These are phyloP conservation scores for Melampsora americana DNA, from an alignment of 1,284 basidiomycete genomes.

Conservation along the genomic window DNA sequence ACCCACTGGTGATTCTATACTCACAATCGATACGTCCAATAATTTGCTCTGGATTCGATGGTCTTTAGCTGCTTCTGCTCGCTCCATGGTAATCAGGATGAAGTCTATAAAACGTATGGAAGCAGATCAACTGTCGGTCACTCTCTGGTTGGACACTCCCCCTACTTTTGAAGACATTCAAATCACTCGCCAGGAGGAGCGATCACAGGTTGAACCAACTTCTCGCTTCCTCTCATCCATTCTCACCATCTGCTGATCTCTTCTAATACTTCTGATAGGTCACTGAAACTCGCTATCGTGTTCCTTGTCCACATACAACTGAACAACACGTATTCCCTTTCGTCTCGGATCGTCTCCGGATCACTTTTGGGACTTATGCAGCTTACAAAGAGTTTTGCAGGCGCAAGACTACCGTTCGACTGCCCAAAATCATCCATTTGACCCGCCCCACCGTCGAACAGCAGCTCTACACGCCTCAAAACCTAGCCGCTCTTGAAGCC, in stretches of 20 bases:
- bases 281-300: neutral
- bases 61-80: neutral
- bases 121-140: conserved; percentile 1
- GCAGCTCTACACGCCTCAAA: conserved; percentile 18
- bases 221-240: neutral
- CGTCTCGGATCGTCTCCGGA: neutral
- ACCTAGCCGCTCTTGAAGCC: conserved; percentile 54
- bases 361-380: conserved; percentile 2
- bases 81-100: neutral
- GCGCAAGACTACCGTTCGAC: neutral
- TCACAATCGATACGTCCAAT: neutral
- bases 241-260: neutral
- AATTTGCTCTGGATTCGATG: neutral
- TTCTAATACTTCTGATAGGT: neutral
- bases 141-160: neutral
- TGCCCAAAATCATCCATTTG: conserved; percentile 3
- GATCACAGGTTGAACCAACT: neutral
- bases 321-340: conserved; percentile 3
- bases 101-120: conserved; percentile 5
- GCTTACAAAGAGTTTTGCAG: conserved; percentile 9
- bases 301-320: neutral
- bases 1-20: neutral
- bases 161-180: conserved; percentile 12
- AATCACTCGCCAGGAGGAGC: neutral
- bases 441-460: conserved; percentile 2